Base-by-base conservation (phyloP, 2,329 filamentous ascomycete genomes). In the Diaporthe eres region DNA sequence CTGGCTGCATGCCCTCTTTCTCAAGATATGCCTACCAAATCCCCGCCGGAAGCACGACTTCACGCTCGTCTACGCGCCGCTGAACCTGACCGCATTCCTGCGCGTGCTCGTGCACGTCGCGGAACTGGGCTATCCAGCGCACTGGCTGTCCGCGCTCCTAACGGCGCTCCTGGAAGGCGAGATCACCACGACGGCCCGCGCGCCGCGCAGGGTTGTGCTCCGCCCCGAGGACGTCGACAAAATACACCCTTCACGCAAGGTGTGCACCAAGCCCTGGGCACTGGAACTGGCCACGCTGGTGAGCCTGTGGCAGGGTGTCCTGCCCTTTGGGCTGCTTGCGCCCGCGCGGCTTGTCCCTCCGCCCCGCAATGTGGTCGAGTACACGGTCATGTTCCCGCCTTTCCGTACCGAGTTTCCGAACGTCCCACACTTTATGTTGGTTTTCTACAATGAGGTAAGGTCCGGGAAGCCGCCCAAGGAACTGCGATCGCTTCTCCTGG, bases 71-170 rank as follows among this genome's bases (percentile, higher is more conserved):
- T 28, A 65, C 19, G 61, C 61, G 37, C 61, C 61, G 15, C 9
- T 65, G 42, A 65, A 65, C 6, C 61, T 65, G n/a, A 49, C 61
- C n/a, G 28, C 49, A 5, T 15, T 65, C 13, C 47, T 65, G 25
- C 61, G 61, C 25, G 72, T 82, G 19, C 60, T 80, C 1, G 44
- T 31, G 1, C 77, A 77, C 28, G 73, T 82, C 74, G 71, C 74
- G 17, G 78, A 78, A 15, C 75, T 78, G 13, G 80, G 81, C 19
- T 82, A 81, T 61, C 80, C 81, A 2, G 77, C 79, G 31, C 80
- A 82, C 67, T 82, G 81, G 81, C 72, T 82, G 10, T 79, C 79
- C 1, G 74, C 75, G 1, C 72, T 80, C 3, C 65, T 81, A 2
- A 49, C 71, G 10, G 61, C 73, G 19, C 71, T 81, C 7, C 79